phyloP scores from a whole-genome alignment of 129 eudicot genomes.

The Dittrichia graveolens region DNA sequence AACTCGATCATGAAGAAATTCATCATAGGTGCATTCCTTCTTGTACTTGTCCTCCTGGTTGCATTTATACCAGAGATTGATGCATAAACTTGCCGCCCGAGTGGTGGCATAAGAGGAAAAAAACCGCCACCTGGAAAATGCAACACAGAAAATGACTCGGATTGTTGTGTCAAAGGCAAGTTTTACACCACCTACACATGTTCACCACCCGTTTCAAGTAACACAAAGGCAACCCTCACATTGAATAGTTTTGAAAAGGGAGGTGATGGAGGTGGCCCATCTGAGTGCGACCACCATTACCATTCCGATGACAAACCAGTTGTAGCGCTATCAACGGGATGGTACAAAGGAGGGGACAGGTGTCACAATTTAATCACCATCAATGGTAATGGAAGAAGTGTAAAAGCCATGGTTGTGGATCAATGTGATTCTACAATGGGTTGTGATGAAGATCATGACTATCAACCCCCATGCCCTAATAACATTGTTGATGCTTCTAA shows the following conservation, averaged over 20 bases:
- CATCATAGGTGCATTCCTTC: not conserved
- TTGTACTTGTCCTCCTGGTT: not conserved
- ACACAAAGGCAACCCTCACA: slow-evolving; percentile 41
- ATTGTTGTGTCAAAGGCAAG: slow-evolving; percentile 38
- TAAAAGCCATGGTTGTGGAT: slow-evolving; percentile 34
- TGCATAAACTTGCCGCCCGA: slow-evolving; percentile 29
- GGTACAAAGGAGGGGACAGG: slow-evolving; percentile 26
- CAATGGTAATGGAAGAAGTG: slow-evolving; percentile 31
- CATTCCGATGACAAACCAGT: slow-evolving; percentile 23
- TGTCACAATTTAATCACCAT: slow-evolving; percentile 27
- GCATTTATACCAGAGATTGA: not conserved
- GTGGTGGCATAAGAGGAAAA: slow-evolving; percentile 25
- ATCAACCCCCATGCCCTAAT: slow-evolving; percentile 44
- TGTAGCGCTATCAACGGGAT: slow-evolving; percentile 31
- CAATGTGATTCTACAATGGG: slow-evolving; percentile 36
- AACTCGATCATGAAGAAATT: slow-evolving; percentile 8
- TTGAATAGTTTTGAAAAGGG: slow-evolving; percentile 36
- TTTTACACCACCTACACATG: slow-evolving; percentile 40
- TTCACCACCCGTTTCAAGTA: slow-evolving; percentile 29
- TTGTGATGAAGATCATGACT: slow-evolving; percentile 45
- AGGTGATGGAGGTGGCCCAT: slow-evolving; percentile 30
- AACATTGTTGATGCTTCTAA: slow-evolving; percentile 46
- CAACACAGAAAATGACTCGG: slow-evolving; percentile 34
- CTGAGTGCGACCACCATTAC: slow-evolving; percentile 24
- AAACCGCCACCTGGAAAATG: slow-evolving; percentile 33